These are phyloP conservation scores for Arabidopsis hybrid DNA, from an alignment of 441 rosid species.

Conservation along the genomic window DNA sequence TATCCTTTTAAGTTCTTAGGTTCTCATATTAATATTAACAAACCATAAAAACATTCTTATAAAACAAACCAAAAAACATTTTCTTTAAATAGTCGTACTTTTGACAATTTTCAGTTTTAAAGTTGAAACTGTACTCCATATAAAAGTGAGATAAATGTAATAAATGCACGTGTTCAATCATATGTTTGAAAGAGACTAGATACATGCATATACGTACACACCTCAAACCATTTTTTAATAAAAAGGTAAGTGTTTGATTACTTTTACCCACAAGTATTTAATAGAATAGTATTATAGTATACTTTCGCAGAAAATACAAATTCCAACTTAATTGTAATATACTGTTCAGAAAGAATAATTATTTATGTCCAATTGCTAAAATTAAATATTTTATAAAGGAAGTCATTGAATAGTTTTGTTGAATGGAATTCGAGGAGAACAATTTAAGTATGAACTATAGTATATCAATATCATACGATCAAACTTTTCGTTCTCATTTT, in stretches of 20 bases:
- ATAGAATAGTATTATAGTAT: background rate
- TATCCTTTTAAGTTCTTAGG: background rate
- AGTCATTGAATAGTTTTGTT: background rate
- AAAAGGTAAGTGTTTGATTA: background rate
- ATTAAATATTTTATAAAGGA: background rate
- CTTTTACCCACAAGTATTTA: background rate
- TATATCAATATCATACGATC: background rate
- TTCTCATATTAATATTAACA: background rate
- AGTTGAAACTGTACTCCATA: background rate
- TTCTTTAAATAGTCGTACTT: background rate
- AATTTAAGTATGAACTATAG: background rate
- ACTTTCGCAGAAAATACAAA: background rate
- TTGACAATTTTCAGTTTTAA: background rate
- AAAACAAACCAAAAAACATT: background rate
- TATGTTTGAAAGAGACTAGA: slow-evolving; percentile 39
- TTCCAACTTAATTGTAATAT: background rate
- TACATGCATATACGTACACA: slow-evolving; percentile 25
- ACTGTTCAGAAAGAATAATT: background rate
- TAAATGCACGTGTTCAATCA: slow-evolving; percentile 40
- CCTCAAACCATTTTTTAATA: background rate
- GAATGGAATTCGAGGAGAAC: slow-evolving; percentile 17
- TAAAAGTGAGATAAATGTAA: background rate
- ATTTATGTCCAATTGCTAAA: background rate
- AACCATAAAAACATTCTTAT: background rate
- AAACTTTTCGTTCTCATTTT: background rate